Evolutionary conservation across 768 basidiomycete species (phyloP).

Genomic region (Russula earlei): DNA sequence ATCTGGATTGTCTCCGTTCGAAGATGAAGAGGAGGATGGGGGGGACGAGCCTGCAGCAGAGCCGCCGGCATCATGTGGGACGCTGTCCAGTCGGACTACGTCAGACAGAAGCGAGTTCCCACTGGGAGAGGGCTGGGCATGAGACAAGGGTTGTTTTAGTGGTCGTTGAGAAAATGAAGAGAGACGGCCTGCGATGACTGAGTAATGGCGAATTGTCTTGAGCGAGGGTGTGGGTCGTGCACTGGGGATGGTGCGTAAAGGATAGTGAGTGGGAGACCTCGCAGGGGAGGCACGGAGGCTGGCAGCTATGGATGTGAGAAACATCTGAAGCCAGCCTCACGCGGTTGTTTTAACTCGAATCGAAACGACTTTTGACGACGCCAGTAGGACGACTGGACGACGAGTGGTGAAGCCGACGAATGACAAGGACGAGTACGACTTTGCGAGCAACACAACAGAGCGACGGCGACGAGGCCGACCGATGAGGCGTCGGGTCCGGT

Average conservation of each 20-base stretch:
- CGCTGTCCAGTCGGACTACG: slow-evolving; percentile 9
- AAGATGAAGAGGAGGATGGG: slow-evolving; percentile 35
- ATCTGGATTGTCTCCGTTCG: slow-evolving; percentile 31
- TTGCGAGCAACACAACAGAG: no score
- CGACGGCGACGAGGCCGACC: no score
- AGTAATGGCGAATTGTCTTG: not conserved
- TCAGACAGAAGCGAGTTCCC: not conserved
- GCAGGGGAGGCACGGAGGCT: not conserved
- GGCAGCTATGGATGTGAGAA: not conserved
- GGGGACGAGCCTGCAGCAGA: slow-evolving; percentile 29
- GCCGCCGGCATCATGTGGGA: slow-evolving; percentile 11
- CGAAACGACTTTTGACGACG: no score
- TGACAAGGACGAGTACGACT: no score
- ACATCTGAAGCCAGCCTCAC: slow-evolving; percentile 4
- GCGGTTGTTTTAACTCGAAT: no score
- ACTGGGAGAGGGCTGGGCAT: not conserved
- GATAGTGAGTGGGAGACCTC: not conserved
- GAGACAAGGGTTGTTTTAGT: not conserved
- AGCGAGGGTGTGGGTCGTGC: not conserved
- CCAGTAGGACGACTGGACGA: no score
- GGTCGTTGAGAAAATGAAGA: not conserved
- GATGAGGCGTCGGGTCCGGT: no score
- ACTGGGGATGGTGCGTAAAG: not conserved
- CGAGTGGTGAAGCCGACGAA: no score
- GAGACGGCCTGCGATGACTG: not conserved